These are phyloP conservation scores for Blastobotrys americana DNA, from an alignment of 805 yeast species.

Conservation along the genomic window DNA sequence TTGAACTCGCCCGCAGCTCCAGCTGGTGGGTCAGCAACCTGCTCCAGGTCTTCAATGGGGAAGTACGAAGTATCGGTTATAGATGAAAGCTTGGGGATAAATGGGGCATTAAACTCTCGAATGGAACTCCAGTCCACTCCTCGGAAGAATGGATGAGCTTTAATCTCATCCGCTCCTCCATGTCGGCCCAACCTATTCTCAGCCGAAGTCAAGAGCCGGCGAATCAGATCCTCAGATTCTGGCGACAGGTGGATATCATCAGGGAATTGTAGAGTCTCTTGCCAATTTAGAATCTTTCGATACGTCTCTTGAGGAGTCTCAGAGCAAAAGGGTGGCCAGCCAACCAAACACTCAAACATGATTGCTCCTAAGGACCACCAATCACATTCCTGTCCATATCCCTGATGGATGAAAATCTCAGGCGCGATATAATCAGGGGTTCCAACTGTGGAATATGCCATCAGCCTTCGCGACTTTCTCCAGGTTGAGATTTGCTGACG, in stretches of 20 bases:
- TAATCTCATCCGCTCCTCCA: conserved; percentile 89
- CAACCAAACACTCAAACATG: conserved; percentile 92
- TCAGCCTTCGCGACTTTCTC: conserved; percentile 82
- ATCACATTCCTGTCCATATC: conserved; percentile 94
- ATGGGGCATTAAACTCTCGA: conserved; percentile 84
- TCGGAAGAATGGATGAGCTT: conserved; percentile 83
- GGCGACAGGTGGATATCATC: conserved; percentile 85
- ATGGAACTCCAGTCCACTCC: conserved; percentile 96
- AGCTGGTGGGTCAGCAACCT: conserved; percentile 80
- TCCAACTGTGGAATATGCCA: conserved; percentile 96
- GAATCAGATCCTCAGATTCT: conserved; percentile 80
- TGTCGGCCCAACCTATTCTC: conserved; percentile 78
- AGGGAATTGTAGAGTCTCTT: conserved; percentile 78
- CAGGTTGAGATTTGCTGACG: conserved; percentile 94
- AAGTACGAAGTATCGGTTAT: conserved; percentile 95
- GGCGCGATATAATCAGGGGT: conserved; percentile 97
- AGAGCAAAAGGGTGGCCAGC: conserved; percentile 96
- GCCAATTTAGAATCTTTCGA: conserved; percentile 85
- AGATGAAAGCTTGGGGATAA: conserved; percentile 82
- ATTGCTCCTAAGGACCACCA: conserved; percentile 98
- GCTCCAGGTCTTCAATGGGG: conserved; percentile 95
- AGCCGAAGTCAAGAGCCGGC: conserved; percentile 66
- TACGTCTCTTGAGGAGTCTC: conserved; percentile 94
- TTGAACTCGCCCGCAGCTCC: conserved; percentile 38
- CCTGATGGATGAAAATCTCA: conserved; percentile 85